Conservation (phyloP, 2,329 filamentous ascomycete genomes). For the Emericellopsis atlantica region DNA sequence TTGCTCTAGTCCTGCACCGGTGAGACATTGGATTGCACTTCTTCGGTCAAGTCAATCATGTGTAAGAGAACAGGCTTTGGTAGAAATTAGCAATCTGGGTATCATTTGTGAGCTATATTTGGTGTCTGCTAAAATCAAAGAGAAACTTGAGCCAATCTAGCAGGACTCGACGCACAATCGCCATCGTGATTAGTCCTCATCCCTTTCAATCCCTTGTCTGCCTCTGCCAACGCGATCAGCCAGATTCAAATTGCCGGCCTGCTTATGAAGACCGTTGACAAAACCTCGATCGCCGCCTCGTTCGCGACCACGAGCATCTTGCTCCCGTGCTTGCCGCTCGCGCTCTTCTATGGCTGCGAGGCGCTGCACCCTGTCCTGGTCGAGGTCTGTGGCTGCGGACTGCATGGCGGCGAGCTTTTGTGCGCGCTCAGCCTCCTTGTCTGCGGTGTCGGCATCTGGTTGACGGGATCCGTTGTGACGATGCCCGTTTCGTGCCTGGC, state of each 20-base stretch:
- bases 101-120: too few relatives aligned
- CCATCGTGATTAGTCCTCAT: constrained; percentile 23
- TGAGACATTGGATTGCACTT: too few relatives aligned
- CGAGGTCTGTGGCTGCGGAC: constrained; percentile 54
- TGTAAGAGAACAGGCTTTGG: too few relatives aligned
- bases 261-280: constrained; percentile 47
- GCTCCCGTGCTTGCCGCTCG: constrained; percentile 51
- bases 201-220: constrained; percentile 28
- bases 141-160: neutral
- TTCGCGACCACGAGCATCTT: constrained; percentile 52
- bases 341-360: constrained; percentile 52
- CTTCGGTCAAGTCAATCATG: too few relatives aligned
- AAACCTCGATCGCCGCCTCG: constrained; percentile 54
- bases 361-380: constrained; percentile 55
- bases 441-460: constrained; percentile 10
- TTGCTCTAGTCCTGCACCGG: too few relatives aligned
- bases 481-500: constrained; percentile 8
- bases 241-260: constrained; percentile 38
- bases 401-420: constrained; percentile 64
- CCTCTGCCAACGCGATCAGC: constrained; percentile 38
- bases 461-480: constrained; percentile 10
- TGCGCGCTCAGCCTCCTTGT: constrained; percentile 44
- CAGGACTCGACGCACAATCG: neutral
- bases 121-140: neutral
- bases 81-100: too few relatives aligned